phyloP scores from a whole-genome alignment of 495 filamentous ascomycete species.

The Thozetella sp. region DNA sequence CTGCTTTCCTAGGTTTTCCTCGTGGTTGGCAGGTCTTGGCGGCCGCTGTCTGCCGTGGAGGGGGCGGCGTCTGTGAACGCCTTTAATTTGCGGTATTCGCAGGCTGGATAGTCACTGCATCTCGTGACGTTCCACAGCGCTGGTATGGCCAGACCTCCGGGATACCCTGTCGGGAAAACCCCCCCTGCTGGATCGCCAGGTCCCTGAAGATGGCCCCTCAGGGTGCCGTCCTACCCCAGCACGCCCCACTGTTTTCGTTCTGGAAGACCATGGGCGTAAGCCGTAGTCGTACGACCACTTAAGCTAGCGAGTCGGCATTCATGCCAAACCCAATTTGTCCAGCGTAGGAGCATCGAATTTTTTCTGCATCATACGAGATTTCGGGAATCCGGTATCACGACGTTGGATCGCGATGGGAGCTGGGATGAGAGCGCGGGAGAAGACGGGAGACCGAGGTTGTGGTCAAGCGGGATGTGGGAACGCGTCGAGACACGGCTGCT shows the following conservation, averaged over 20 bases:
- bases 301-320: neutral
- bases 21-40: too few species aligned
- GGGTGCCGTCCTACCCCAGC: neutral
- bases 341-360: neutral
- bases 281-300: neutral
- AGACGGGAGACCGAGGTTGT: too few species aligned
- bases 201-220: too few species aligned
- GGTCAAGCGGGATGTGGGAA: neutral
- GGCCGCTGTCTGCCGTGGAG: too few species aligned
- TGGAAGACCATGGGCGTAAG: neutral
- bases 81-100: too few species aligned
- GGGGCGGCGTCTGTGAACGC: too few species aligned
- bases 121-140: too few species aligned
- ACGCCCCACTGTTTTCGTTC: neutral
- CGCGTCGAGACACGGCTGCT: neutral
- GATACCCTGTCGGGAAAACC: too few species aligned
- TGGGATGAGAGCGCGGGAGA: neutral
- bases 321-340: neutral
- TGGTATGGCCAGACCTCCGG: too few species aligned
- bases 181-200: too few species aligned
- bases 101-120: too few species aligned
- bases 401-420: neutral
- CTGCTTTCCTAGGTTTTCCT: too few species aligned
- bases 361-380: slow-evolving; percentile 3
- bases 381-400: neutral